These are phyloP conservation scores for Candida mattraensis DNA, from an alignment of 805 yeast genomes.

Conservation along the genomic window DNA sequence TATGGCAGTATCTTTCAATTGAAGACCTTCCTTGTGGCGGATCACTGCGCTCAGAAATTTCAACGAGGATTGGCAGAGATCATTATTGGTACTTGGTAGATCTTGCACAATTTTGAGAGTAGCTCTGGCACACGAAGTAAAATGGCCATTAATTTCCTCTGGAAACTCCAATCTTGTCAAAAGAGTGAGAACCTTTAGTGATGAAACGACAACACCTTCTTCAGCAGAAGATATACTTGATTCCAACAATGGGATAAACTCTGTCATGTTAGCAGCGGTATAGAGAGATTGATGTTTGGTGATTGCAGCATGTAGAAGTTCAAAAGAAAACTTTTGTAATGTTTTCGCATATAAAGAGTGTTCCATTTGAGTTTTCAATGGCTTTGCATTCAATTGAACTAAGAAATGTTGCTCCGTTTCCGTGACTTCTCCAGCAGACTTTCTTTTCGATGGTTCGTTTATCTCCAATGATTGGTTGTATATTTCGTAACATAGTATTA, in stretches of 20 bases:
- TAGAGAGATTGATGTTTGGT: conserved; percentile 60
- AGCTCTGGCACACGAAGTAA: conserved; percentile 60
- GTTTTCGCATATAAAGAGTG: conserved; percentile 56
- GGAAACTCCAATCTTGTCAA: conserved; percentile 64
- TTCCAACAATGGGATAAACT: conserved; percentile 74
- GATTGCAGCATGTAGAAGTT: conserved; percentile 69
- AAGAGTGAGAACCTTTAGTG: conserved; percentile 61
- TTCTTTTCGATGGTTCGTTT: conserved; percentile 18
- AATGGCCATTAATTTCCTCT: conserved; percentile 47
- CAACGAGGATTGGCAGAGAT: conserved; percentile 76
- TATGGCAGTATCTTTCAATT: conserved; percentile 67
- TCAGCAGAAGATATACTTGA: conserved; percentile 60
- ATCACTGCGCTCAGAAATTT: conserved; percentile 71
- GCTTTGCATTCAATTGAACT: conserved; percentile 68
- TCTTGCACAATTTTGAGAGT: conserved; percentile 66
- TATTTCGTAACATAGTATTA: conserved; percentile 73
- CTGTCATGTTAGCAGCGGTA: conserved; percentile 59
- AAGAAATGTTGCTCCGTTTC: conserved; percentile 57
- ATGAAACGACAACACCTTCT: conserved; percentile 73
- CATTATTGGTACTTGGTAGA: conserved; percentile 74
- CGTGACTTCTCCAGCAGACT: conserved; percentile 19
- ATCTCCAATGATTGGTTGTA: conserved; percentile 50
- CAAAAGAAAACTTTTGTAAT: conserved; percentile 74
- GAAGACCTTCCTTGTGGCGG: conserved; percentile 64
- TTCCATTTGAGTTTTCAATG: conserved; percentile 52